Evolutionary conservation across 139 green algal species (phyloP).

Genomic region (Tetradesmus obliquus): DNA sequence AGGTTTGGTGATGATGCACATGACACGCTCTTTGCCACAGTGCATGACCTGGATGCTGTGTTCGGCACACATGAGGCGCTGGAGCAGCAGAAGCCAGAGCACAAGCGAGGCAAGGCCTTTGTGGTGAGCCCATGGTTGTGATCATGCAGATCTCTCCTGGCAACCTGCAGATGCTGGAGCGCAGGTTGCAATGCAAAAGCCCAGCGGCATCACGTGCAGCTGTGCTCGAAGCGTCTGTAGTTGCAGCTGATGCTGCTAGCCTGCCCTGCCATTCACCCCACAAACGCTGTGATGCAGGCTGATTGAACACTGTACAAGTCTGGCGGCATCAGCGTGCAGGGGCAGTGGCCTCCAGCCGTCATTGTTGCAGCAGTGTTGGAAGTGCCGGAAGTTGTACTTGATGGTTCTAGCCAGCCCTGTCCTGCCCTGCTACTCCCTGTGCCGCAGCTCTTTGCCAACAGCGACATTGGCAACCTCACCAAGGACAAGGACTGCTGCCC

Average conservation of each 20-base stretch:
- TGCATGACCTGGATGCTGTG: slow-evolving; percentile 29
- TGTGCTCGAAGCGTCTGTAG: too few species aligned
- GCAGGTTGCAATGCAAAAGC: background rate
- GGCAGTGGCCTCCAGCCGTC: too few species aligned
- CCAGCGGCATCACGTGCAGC: too few species aligned
- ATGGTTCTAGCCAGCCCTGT: background rate
- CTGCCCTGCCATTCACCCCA: background rate
- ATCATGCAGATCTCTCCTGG: background rate
- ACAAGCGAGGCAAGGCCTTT: slow-evolving; percentile 9
- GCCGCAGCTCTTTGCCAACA: slow-evolving; percentile 9
- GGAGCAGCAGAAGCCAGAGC: slow-evolving; percentile 30
- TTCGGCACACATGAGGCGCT: slow-evolving; percentile 29
- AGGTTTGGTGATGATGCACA: slow-evolving; percentile 19
- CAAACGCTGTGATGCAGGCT: background rate
- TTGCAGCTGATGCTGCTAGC: background rate
- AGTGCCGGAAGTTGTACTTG: too few species aligned
- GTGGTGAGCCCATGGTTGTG: background rate
- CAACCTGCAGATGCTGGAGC: background rate
- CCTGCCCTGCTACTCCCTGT: too few species aligned
- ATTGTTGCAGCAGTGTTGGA: too few species aligned
- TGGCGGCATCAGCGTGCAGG: too few species aligned
- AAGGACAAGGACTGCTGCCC: background rate
- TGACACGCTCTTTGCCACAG: slow-evolving; percentile 34
- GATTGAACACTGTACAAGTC: too few species aligned
- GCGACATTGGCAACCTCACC: slow-evolving; percentile 32